Base-by-base conservation (phyloP, 805 yeast species). In the Candida lessepsii region DNA sequence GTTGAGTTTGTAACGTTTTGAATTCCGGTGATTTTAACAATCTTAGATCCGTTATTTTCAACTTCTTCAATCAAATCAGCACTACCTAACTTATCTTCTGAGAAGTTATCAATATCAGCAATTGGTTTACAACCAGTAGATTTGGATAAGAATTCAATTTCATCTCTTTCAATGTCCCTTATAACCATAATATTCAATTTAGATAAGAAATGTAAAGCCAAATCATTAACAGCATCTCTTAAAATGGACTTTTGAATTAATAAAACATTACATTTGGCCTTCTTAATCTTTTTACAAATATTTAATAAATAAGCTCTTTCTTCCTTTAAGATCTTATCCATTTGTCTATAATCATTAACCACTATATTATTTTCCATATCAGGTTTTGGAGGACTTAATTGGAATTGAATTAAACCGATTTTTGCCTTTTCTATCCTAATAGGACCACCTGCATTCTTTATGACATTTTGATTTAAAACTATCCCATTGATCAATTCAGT, bases 261-360 rank as follows among this genome's bases (percentile, higher is more conserved):
- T 51, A 89, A 63, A 42, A 89, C 96, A 53, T 90, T 90, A 73
- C 99, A 93, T 67, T 90, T 93, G 50, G 97, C 84, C 75, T 93
- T 93, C 61, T 95, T 93, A 68, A 93, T 88, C 61, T 87, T 88
- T 67, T 93, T 93, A 73, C 96, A 90, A 60, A 93, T 86, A 63
- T 91, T 91, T 60, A 93, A 76, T 57, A 93, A 70, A 61, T 93
- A 93, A 20, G 96, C 93, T 61, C 99, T 83, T 73, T 93, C 99
- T 68, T 93, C 99, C 60, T 95, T 93, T 60, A 93, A 74, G 53
- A 93, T 93, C 70, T 91, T 93, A 67, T 93, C 99, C 99, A 93
- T 93, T 67, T 93, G 99, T 66, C 99, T 80, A 71, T 93, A 93
- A 65, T 93, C 99, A 59, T 86, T 93, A 40, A 93, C 98, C 42